Percentiles rank a stretch among this genome's conserved stretches.
Evolutionary conservation across 768 basidiomycete species (phyloP).

Genomic region (Vararia minispora): DNA sequence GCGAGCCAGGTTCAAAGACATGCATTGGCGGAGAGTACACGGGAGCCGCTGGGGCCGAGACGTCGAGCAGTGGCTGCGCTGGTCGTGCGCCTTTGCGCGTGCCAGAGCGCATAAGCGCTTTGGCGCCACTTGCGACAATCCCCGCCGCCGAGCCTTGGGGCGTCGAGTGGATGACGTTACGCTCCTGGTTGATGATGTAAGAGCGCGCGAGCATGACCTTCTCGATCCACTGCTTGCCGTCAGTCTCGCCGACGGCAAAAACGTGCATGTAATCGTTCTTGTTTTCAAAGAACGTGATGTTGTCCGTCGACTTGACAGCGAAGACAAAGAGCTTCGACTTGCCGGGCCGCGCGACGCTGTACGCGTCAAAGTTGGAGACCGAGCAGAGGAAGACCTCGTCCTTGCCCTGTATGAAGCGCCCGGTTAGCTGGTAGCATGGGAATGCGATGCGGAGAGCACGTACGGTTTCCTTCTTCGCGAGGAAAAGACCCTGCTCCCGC

Average conservation of each 20-base stretch:
- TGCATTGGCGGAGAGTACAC: slow-evolving; percentile 24
- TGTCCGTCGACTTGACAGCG: slow-evolving; percentile 82
- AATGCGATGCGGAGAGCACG: slow-evolving; percentile 18
- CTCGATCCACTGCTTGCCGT: slow-evolving; percentile 72
- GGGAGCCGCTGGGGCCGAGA: slow-evolving; percentile 23
- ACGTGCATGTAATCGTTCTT: slow-evolving; percentile 79
- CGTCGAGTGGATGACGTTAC: slow-evolving; percentile 52
- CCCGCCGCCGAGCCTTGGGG: slow-evolving; percentile 19
- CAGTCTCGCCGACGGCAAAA: slow-evolving; percentile 67
- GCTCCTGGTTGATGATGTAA: slow-evolving; percentile 74
- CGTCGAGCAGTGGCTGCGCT: slow-evolving; percentile 37
- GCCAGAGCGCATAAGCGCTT: slow-evolving; percentile 25
- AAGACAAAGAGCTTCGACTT: slow-evolving; percentile 79
- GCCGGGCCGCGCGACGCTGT: slow-evolving; percentile 62
- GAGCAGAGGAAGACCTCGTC: slow-evolving; percentile 78
- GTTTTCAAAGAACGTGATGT: slow-evolving; percentile 78
- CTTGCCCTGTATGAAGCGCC: slow-evolving; percentile 47
- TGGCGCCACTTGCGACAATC: slow-evolving; percentile 17
- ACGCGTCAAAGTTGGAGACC: slow-evolving; percentile 82
- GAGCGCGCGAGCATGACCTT: slow-evolving; percentile 75
- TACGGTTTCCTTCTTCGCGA: slow-evolving; percentile 86
- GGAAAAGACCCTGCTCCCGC: slow-evolving; percentile 74
- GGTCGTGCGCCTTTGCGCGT: slow-evolving; percentile 27
- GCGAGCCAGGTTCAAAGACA: slow-evolving; percentile 67
- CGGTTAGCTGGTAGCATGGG: slow-evolving; percentile 5